Percentiles rank a stretch among this genome's conserved stretches.
phyloP scores from a whole-genome alignment of 78 protist genomes.

The Andalucia godoyi region DNA sequence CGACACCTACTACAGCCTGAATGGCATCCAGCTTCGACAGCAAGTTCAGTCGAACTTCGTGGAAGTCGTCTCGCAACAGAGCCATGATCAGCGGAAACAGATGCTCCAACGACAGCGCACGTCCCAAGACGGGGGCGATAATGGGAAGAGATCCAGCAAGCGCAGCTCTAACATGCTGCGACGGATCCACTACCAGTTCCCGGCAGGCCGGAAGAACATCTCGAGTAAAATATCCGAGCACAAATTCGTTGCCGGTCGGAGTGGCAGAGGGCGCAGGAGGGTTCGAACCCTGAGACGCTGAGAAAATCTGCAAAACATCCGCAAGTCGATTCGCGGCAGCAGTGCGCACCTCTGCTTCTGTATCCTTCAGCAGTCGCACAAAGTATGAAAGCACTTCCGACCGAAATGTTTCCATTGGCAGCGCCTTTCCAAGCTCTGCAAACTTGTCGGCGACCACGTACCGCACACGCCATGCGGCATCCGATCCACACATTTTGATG shows the following conservation, averaged over 20 bases:
- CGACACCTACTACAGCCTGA: constrained; percentile 69
- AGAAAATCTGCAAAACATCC: too few relatives aligned
- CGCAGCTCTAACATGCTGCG: constrained; percentile 88
- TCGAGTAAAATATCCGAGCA: too few relatives aligned
- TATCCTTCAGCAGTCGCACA: constrained; percentile 61
- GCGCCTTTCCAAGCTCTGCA: constrained; percentile 7
- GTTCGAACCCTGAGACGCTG: too few relatives aligned
- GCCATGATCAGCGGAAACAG: constrained; percentile 67
- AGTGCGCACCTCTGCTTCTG: constrained; percentile 95
- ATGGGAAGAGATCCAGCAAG: constrained; percentile 68
- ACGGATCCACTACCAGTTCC: constrained; percentile 53
- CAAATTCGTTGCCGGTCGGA: not conserved
- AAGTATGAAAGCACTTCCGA: constrained; percentile 40
- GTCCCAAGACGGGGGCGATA: constrained; percentile 67
- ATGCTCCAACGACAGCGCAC: constrained; percentile 44
- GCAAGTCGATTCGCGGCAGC: constrained; percentile 76
- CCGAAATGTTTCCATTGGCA: constrained; percentile 52
- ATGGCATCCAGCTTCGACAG: constrained; percentile 66
- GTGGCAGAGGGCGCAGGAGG: constrained; percentile 13
- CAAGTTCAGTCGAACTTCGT: constrained; percentile 84
- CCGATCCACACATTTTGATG: constrained; percentile 34
- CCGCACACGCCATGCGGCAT: constrained; percentile 93
- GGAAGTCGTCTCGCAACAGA: constrained; percentile 73
- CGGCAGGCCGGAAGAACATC: constrained; percentile 50
- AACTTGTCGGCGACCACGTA: constrained; percentile 84